Evolutionary conservation across 1,139 yeast genomes (phyloP), one percentile per base, ranked within the genome.

Genomic region (Blastobotrys serpentis): DNA sequence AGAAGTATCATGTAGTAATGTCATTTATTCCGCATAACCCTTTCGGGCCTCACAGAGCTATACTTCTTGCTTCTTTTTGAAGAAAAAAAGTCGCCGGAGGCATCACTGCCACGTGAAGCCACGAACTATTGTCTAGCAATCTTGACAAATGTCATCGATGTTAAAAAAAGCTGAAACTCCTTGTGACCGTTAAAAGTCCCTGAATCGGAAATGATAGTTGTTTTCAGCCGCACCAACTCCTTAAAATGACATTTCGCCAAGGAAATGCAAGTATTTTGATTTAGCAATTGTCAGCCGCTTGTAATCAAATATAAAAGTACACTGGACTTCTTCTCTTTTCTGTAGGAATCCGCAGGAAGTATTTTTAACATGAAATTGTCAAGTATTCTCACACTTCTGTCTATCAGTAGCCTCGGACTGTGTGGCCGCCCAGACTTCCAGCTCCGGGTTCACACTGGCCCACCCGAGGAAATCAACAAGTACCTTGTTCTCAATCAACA

Each of bases 401-500:
- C 4, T 29, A 11, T 11, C 25, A 34, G 23, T 17, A 34, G 43
- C 29, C 16, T 33, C 13, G 37, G 10, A 4, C 19, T 5, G 4
- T 33, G 21, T 21, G 7, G 16, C 8, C 23, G 26, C n/a, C 44
- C 44, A 4, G 44, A 42, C 18, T 42, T 42, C 38, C 19, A 19
- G 16, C 44, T 42, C 26, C 37, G 34, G 22, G 38, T 42, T 2
- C 18, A 10, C 13, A 18, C 37, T n/a, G 25, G 32, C 13, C 30
- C 30, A n/a, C 13, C 29, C 2, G 44, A 32, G 3, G 16, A 13
- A 11, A 32, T 25, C 38, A 22, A 32, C 29, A 30, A 19, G 10
- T 42, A 26, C 13, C 16, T 42, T 14, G 44, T 32, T 14, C 37
- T 32, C 13, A 22, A 21, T n/a, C 30, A 32, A 17, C 13, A 22